Base-by-base conservation (phyloP, 345 rosid genomes). In the Arabis hirsuta region DNA sequence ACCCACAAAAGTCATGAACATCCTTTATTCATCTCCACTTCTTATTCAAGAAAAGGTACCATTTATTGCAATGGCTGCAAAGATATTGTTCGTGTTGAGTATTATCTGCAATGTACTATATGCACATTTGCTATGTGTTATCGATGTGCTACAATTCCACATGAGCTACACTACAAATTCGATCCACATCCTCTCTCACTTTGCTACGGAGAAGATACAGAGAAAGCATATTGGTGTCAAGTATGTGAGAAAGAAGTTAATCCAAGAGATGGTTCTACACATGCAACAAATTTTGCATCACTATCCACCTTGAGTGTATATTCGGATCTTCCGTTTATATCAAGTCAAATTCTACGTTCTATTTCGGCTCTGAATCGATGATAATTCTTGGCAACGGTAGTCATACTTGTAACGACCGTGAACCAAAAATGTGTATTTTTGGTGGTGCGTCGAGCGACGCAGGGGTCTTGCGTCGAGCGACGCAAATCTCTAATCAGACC, bases 1-100 rank as follows among this genome's bases (percentile, higher is more conserved):
- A 67, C 22, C 4, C 63, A 67, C 41, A 9, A 44, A 8, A 31
- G 1, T 43, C 64, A 68, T 47, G 14, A 68, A 1, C 73, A 68
- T 68, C 64, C 73, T 7, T 0, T 68, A 14, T 68, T 67, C 44
- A 55, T 55, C 54, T 26, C 59, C 10, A 65, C 59, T 20, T 20
- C 71, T 1, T 19, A 64, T 12, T 9, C 32, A n/a, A 7, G 22
- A 4, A 14, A 66, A 27, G 36, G 4, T 12, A 26, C 9, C 26
- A 41, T 66, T n/a, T 41, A 7, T 13, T 66, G 61, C 2, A 0
- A 6, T 16, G 71, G 51, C 6, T 66, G 71, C n/a, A 66, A 66
- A 39, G 48, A 14, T 3, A 50, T 39, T 32, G 68, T 12, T 12
- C 14, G 44, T 4, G n/a, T 5, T 24, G 55, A 32, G 68, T 63